Base-by-base conservation (phyloP, 148 eudicot species). In the Vaccinium macrocarpon region DNA sequence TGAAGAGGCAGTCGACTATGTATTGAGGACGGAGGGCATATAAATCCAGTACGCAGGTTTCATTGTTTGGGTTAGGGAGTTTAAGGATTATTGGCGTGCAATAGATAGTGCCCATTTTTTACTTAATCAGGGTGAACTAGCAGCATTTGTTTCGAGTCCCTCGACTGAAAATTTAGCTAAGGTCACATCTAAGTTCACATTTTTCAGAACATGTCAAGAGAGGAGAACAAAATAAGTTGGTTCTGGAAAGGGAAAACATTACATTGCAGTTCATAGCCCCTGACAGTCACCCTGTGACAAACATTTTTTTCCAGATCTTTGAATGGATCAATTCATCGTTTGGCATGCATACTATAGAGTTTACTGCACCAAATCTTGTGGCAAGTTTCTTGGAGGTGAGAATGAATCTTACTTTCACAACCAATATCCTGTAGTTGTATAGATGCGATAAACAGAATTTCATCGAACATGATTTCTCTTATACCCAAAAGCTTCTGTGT, bases 1-100 rank as follows among this genome's bases (percentile, higher is more conserved):
- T 64, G 95, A 92, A 68, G 94, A 96, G 76, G 99, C 99, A 56
- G 98, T 96, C 55, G 90, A 96, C 88, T 94, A 79, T 87, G 93
- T 96, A 72, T 82, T 96, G 83, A 89, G 89, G 61, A 96, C 86
- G 89, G 99, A 94, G 84, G 56, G 83, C 82, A 83, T 82, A 73
- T 81, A 19, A 80, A 83, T 75, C 12, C 48, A 10, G 57, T 23
- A 61, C 5, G 5, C 23, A 62, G 68, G 23, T 46, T 73, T 18
- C 51, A 46, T 46, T 19, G 32, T 49, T 10, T 46, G 18, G 56
- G 25, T 76, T 42, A 74, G 52, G 19, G 3, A 48, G 55, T 49
- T 48, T 12, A 73, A 6, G 77, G 25, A 75, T 29, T 68, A 46
- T 11, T 12, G 78, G 29, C 8, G 16, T 50, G 29, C 29, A 19